Conservation (phyloP, 495 filamentous ascomycete genomes). For the Achaetomiella virescens region DNA sequence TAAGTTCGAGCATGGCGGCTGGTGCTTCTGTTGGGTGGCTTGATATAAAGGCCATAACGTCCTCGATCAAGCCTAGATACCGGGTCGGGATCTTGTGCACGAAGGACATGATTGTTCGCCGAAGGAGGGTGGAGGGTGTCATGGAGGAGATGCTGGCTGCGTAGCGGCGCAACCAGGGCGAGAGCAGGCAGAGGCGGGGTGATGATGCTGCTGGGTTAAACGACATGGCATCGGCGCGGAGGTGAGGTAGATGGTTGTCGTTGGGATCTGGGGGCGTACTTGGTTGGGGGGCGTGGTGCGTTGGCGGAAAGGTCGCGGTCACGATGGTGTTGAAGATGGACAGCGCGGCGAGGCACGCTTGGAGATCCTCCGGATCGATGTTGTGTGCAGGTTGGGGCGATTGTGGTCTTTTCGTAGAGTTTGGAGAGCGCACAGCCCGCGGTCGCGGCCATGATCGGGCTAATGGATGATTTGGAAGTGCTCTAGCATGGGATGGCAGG, state of each 20-base stretch:
- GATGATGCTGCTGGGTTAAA: constrained; percentile 5
- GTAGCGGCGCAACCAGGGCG: constrained; percentile 23
- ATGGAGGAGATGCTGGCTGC: constrained; percentile 19
- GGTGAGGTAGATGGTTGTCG: background rate
- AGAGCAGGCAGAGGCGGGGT: constrained; percentile 12
- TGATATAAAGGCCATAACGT: constrained; percentile 9
- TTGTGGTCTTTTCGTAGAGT: constrained; percentile 6
- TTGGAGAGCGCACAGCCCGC: constrained; percentile 8
- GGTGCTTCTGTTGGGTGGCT: background rate
- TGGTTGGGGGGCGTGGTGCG: background rate
- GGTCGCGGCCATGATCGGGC: constrained; percentile 18
- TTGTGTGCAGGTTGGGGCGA: background rate
- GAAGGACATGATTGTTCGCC: constrained; percentile 19
- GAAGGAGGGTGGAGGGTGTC: constrained; percentile 16
- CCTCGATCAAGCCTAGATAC: constrained; percentile 17
- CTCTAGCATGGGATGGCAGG: background rate
- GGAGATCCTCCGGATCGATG: constrained; percentile 8
- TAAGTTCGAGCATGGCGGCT: background rate
- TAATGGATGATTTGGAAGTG: constrained; percentile 1
- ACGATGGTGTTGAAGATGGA: constrained; percentile 10
- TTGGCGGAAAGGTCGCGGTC: constrained; percentile 6
- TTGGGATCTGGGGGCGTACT: background rate
- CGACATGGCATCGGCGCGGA: too few species aligned
- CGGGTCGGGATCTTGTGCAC: constrained; percentile 21
- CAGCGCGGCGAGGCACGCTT: constrained; percentile 20